These are phyloP conservation scores for Hypomontagnella monticulosa DNA, from an alignment of 495 filamentous ascomycete genomes.

Conservation along the genomic window DNA sequence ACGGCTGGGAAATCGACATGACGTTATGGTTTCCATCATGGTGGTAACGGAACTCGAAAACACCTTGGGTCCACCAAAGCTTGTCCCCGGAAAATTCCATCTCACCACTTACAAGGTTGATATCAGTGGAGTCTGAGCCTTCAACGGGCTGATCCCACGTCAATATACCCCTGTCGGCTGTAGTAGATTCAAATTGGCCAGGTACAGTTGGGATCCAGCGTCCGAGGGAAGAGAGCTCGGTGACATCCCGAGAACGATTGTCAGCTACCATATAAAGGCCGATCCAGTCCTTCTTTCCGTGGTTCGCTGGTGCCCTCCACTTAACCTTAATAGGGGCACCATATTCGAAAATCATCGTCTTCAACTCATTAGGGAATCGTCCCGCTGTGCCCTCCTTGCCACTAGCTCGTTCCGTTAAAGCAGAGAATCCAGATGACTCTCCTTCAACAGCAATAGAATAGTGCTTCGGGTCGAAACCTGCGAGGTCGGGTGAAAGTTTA, in stretches of 20 bases:
- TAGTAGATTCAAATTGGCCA: conserved; percentile 78
- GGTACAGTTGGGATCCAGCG: conserved; percentile 86
- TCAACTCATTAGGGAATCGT: conserved; percentile 61
- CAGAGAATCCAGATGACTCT: conserved; percentile 61
- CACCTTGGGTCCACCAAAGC: conserved; percentile 94
- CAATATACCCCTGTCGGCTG: conserved; percentile 82
- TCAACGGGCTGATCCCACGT: conserved; percentile 66
- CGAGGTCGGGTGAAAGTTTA: conserved; percentile 80
- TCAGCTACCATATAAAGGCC: conserved; percentile 94
- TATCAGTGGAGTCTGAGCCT: conserved; percentile 59
- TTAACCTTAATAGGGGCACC: conserved; percentile 89
- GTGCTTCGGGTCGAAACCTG: conserved; percentile 82
- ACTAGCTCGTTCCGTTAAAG: conserved; percentile 59
- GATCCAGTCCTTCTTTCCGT: conserved; percentile 94
- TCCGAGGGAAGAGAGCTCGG: conserved; percentile 84
- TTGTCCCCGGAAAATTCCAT: conserved; percentile 92
- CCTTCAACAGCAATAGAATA: conserved; percentile 82
- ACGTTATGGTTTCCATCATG: conserved; percentile 93
- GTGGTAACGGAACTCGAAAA: conserved; percentile 97
- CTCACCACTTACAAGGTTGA: conserved; percentile 73
- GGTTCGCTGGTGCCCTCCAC: conserved; percentile 92
- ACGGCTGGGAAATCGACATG: conserved; percentile 94
- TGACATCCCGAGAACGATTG: conserved; percentile 84
- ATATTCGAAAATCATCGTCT: conserved; percentile 84
- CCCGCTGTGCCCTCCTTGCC: conserved; percentile 58